Conservation (phyloP, 495 filamentous ascomycete genomes). For the Penicillium arizonense region DNA sequence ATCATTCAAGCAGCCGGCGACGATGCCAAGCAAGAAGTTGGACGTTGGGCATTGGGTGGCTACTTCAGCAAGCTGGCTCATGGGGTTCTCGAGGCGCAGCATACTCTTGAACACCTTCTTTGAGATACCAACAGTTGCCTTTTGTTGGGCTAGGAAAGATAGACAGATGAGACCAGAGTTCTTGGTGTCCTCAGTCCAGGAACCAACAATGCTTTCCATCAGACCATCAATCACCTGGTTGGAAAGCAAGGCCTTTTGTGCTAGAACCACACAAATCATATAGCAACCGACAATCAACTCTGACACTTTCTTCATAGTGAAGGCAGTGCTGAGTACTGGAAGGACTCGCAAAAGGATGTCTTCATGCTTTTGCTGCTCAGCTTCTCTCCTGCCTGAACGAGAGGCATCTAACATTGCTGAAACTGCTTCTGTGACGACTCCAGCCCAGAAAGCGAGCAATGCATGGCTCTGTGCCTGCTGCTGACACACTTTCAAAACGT, state of each 20-base stretch:
- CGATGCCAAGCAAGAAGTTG: slow-evolving; percentile 69
- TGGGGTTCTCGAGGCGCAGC: slow-evolving; percentile 59
- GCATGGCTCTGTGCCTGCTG: slow-evolving; percentile 68
- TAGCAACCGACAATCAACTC: slow-evolving; percentile 82
- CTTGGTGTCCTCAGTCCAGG: slow-evolving; percentile 70
- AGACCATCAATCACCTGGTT: slow-evolving; percentile 72
- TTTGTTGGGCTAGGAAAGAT: slow-evolving; percentile 75
- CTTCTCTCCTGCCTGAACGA: slow-evolving; percentile 64
- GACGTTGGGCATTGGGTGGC: slow-evolving; percentile 65
- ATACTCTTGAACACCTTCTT: slow-evolving; percentile 67
- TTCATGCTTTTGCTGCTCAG: slow-evolving; percentile 72
- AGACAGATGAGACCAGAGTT: slow-evolving; percentile 77
- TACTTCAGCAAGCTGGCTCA: slow-evolving; percentile 58
- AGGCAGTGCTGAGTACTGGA: slow-evolving; percentile 71
- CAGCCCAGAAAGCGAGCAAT: slow-evolving; percentile 84
- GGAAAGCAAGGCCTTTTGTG: slow-evolving; percentile 71
- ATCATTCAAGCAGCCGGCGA: slow-evolving; percentile 62
- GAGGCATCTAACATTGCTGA: slow-evolving; percentile 74
- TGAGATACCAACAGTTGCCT: slow-evolving; percentile 55
- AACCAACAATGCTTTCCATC: slow-evolving; percentile 79
- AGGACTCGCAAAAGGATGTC: slow-evolving; percentile 71
- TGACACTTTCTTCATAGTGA: slow-evolving; percentile 68
- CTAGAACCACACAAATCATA: slow-evolving; percentile 83
- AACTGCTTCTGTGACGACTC: slow-evolving; percentile 76
- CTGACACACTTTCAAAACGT: slow-evolving; percentile 67